phyloP scores from a whole-genome alignment of 139 green algal genomes.

The Picochlorum sp. region DNA sequence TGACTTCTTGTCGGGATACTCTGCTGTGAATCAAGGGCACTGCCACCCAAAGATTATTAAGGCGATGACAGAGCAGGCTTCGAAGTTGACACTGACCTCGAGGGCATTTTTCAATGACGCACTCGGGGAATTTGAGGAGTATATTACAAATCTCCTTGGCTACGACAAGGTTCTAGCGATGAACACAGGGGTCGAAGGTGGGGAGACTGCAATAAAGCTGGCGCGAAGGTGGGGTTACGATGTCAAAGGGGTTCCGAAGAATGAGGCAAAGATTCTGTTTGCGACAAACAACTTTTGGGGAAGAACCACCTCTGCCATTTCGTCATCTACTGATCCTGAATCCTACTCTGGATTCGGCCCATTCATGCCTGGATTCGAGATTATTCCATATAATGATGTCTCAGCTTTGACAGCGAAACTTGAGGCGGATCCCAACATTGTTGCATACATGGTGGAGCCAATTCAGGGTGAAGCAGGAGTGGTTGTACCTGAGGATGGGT shows the following conservation, averaged over 20 bases:
- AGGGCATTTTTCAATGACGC: conserved; percentile 96
- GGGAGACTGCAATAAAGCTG: conserved; percentile 95
- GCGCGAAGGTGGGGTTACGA: conserved; percentile 79
- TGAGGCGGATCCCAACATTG: conserved; percentile 69
- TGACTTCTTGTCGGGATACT: conserved; percentile 86
- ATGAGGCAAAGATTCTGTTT: conserved; percentile 90
- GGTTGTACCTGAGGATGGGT: conserved; percentile 85
- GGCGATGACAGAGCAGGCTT: conserved; percentile 76
- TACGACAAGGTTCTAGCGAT: conserved; percentile 95
- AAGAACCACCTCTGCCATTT: conserved; percentile 85
- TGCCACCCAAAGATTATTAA: conserved; percentile 92
- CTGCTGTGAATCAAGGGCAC: conserved; percentile 95
- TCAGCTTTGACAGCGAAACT: conserved; percentile 63
- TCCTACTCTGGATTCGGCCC: conserved; percentile 68
- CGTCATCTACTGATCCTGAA: conserved; percentile 73
- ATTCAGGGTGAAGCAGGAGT: conserved; percentile 92
- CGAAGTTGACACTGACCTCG: conserved; percentile 79
- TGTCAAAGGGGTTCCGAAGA: conserved; percentile 84
- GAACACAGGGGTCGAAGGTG: conserved; percentile 96
- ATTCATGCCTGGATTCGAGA: conserved; percentile 90
- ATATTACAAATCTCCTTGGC: conserved; percentile 82
- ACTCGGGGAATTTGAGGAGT: conserved; percentile 88
- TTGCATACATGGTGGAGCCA: conserved; percentile 96
- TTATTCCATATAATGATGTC: conserved; percentile 94
- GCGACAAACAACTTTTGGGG: conserved; percentile 94